Base-by-base conservation (phyloP, 441 rosid genomes). In the Adansonia grandidieri region DNA sequence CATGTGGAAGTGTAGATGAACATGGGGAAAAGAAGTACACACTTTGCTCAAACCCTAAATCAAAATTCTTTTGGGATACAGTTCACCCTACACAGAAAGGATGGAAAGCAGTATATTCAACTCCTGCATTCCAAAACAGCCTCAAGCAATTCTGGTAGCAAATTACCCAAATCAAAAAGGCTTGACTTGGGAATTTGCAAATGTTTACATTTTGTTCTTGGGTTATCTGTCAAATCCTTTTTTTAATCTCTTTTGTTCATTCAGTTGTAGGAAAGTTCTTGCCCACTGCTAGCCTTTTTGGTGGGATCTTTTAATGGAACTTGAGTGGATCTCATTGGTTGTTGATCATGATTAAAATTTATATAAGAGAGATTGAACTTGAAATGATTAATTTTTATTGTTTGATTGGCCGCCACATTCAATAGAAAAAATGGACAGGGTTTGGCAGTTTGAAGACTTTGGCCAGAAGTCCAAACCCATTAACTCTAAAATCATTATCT, bases 61-160 rank as follows among this genome's bases (percentile, higher is more conserved):
- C 85, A 4, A 74, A 80, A 42, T 91, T 95, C 84, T 95, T 93
- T 65, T 95, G 98, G 98, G 98, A 95, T 82, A 6, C 32, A 1
- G 83, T 80, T 17, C 98, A 93, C 67, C 92, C 96, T 5, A 82
- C 92, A 0, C 91, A 93, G 64, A 83, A 64, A 22, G 96, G 92
- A 37, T 91, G 96, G 96, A 71, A 67, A 1, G 83, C 91, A 0
- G 84, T 90, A 8, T 84, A 79, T 45, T 20, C 80, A 14, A 69
- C 75, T 40, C 48, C 32, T 4, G 84, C 81, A 75, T 67, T 88
- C 63, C 78, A 81, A 68, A 14, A 71, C 45, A 70, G 74, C 81
- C 90, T 89, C 61, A 66, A 63, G 48, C 82, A 83, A 71, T 56
- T 84, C 9, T 75, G 54, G 14, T 13, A 65, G 74, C 28, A 28